Percentiles rank a stretch among this genome's conserved stretches.
phyloP scores from a whole-genome alignment of 345 rosid genomes.

The Lepidium aucheri region DNA sequence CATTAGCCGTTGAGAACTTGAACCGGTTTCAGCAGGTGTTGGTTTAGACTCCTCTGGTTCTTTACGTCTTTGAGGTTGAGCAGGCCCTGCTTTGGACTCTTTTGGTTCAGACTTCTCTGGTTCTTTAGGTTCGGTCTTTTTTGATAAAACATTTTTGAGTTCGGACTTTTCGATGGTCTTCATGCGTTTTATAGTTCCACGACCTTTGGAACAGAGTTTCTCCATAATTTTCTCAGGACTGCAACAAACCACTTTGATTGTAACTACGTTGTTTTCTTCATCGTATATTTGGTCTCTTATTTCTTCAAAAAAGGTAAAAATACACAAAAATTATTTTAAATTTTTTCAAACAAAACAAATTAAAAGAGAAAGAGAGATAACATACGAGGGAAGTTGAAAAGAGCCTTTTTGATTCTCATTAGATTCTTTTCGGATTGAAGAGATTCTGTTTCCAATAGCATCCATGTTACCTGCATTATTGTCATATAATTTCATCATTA shows the following conservation, averaged over 20 bases:
- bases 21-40: not conserved
- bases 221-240: constrained; percentile 49
- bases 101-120: no score
- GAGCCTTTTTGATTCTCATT: constrained; percentile 47
- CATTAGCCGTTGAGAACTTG: not conserved
- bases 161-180: no score
- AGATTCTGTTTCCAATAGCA: constrained; percentile 45
- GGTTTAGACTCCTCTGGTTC: not conserved
- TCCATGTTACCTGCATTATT: constrained; percentile 41
- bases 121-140: no score
- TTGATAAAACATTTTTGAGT: no score
- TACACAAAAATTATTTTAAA: not conserved
- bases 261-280: constrained; percentile 49
- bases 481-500: not conserved
- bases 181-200: constrained; percentile 33
- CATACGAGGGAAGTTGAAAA: constrained; percentile 48
- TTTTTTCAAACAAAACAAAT: not conserved
- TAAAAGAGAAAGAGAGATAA: not conserved
- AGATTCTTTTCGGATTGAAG: constrained; percentile 39
- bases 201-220: constrained; percentile 41
- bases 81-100: no score
- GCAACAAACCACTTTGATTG: constrained; percentile 59
- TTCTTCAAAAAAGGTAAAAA: constrained; percentile 16
- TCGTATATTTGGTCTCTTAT: constrained; percentile 43
- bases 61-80: not conserved